Percentiles rank a stretch among this genome's conserved stretches.
Conservation (phyloP, 352 stramenopile genomes). For the Globisporangium okanoganense region DNA sequence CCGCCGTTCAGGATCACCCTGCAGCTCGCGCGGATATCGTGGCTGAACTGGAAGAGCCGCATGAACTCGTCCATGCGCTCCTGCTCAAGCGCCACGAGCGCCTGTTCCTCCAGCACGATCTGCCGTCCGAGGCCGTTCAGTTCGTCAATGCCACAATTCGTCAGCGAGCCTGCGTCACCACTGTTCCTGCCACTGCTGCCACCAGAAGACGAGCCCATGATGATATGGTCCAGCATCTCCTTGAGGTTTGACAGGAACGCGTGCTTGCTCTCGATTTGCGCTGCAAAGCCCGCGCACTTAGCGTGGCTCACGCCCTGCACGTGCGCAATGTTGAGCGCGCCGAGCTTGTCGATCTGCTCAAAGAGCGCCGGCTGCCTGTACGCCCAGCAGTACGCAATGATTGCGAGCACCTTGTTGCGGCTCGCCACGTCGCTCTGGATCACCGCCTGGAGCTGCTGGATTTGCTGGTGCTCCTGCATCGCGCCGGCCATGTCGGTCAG, state of each 20-base stretch:
- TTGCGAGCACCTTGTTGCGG: slow-evolving; percentile 36
- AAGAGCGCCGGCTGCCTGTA: background rate
- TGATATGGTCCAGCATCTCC: slow-evolving; percentile 1
- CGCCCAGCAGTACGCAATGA: slow-evolving; percentile 29
- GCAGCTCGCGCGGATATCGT: slow-evolving; percentile 16
- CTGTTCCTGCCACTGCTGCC: background rate
- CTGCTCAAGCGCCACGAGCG: slow-evolving; percentile 18
- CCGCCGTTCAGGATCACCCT: slow-evolving; percentile 3
- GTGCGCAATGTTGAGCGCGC: slow-evolving; percentile 2
- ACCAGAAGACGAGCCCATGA: background rate
- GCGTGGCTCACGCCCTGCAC: slow-evolving; percentile 10
- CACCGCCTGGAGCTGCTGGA: slow-evolving; percentile 29
- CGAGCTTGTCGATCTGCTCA: slow-evolving; percentile 5
- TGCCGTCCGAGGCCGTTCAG: slow-evolving; percentile 15
- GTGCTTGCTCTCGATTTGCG: slow-evolving; percentile 8
- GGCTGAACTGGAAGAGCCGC: slow-evolving; percentile 26
- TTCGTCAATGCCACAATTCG: slow-evolving; percentile 3
- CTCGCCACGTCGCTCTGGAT: slow-evolving; percentile 35
- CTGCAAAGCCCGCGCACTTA: slow-evolving; percentile 11
- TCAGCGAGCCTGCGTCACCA: background rate
- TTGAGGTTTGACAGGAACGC: background rate
- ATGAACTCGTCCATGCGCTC: slow-evolving; percentile 21
- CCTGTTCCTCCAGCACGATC: slow-evolving; percentile 19
- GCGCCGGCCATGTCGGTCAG: slow-evolving; percentile 21
- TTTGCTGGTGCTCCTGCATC: slow-evolving; percentile 29